Evolutionary conservation across 495 filamentous ascomycete species (phyloP).

Genomic region (Polyplosphaeria fusca): DNA sequence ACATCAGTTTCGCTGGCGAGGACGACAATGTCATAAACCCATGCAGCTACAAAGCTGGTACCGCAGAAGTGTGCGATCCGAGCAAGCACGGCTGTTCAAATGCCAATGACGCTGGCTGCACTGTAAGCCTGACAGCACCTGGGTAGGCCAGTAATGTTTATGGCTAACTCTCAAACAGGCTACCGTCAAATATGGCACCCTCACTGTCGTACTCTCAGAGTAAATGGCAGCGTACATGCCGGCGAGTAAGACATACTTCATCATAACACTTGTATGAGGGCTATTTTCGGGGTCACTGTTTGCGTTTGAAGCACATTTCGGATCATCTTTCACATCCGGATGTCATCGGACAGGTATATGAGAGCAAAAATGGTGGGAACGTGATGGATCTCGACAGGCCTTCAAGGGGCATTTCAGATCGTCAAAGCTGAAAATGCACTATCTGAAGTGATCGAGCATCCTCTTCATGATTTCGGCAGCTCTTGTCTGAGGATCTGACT

Average conservation of each 20-base stretch:
- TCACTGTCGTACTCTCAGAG: background rate
- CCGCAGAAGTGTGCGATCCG: constrained; percentile 41
- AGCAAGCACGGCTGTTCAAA: constrained; percentile 17
- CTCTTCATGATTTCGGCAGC: too few relatives aligned
- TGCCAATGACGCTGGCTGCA: background rate
- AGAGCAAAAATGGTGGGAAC: too few relatives aligned
- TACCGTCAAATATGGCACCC: background rate
- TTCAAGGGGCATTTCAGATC: constrained; percentile 22
- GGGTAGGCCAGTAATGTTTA: too few relatives aligned
- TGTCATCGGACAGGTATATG: background rate
- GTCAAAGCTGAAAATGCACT: too few relatives aligned
- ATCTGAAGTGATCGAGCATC: too few relatives aligned
- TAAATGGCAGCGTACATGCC: background rate
- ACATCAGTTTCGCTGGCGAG: constrained; percentile 64
- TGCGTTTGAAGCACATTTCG: too few relatives aligned
- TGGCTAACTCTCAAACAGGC: too few relatives aligned
- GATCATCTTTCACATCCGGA: background rate
- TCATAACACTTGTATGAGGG: too few relatives aligned
- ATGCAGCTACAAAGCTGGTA: constrained; percentile 72
- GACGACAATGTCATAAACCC: constrained; percentile 52
- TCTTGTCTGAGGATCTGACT: too few relatives aligned
- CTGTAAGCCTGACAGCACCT: too few relatives aligned
- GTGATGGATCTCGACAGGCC: constrained; percentile 12
- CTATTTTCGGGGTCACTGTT: too few relatives aligned
- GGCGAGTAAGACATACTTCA: constrained; percentile 11